Conservation (phyloP, 2,329 filamentous ascomycete genomes). For the Torrubiella hemipterigena region DNA sequence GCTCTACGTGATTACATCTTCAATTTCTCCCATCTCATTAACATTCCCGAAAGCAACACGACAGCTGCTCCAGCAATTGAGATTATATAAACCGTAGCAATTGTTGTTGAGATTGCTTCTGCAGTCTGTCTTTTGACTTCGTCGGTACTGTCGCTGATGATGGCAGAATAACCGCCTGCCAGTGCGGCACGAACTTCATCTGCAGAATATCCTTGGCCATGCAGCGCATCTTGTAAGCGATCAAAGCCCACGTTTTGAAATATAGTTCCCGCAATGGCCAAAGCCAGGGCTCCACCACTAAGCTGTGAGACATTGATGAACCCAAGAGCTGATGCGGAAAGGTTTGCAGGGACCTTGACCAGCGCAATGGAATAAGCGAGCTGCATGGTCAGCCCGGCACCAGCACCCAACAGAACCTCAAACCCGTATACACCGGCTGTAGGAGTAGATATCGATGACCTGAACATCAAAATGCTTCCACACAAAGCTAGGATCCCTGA, state of each 20-base stretch:
- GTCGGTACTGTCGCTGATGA: slow-evolving; percentile 1
- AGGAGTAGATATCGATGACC: background rate
- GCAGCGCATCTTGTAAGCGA: background rate
- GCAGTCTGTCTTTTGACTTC: background rate
- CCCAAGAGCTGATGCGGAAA: background rate
- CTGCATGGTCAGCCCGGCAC: background rate
- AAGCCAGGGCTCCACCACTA: background rate
- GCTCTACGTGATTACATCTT: too few relatives aligned
- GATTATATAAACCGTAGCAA: background rate
- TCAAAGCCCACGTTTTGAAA: background rate
- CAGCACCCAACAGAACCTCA: background rate
- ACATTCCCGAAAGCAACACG: background rate
- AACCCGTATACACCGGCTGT: background rate
- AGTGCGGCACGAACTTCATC: background rate
- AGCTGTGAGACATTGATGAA: background rate
- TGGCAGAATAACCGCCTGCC: slow-evolving; percentile 1
- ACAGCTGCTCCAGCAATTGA: background rate
- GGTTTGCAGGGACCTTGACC: background rate
- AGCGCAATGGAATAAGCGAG: background rate
- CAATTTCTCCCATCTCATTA: slow-evolving; percentile 3
- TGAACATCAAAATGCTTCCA: background rate
- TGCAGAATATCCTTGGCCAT: background rate
- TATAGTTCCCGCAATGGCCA: background rate
- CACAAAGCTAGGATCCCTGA: background rate
- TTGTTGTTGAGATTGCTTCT: background rate